These are phyloP conservation scores for Scheffersomyces parashehatae DNA, from an alignment of 1,139 yeast genomes.

Conservation along the genomic window DNA sequence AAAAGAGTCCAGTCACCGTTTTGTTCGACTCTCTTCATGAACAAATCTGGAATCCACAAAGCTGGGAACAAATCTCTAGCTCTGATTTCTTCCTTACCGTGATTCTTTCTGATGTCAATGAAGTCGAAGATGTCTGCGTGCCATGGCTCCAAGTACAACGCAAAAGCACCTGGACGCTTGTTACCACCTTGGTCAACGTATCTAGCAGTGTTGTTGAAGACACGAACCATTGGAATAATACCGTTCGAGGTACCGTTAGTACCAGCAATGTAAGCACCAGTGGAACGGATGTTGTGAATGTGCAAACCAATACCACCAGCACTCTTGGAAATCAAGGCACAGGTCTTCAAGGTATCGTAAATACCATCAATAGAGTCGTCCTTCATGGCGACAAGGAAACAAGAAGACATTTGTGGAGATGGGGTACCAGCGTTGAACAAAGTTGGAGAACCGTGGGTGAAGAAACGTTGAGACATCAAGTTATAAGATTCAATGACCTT, in stretches of 20 bases:
- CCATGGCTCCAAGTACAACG: conserved; percentile 89
- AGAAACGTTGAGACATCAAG: conserved; percentile 79
- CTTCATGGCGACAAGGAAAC: conserved; percentile 85
- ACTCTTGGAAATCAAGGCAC: conserved; percentile 84
- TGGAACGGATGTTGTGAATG: conserved; percentile 78
- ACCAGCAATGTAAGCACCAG: conserved; percentile 86
- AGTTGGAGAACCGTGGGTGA: conserved; percentile 90
- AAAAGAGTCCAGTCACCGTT: conserved; percentile 82
- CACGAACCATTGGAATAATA: conserved; percentile 86
- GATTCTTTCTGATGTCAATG: conserved; percentile 82
- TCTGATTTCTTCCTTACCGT: conserved; percentile 87
- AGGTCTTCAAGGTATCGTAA: conserved; percentile 79
- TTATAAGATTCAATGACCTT: conserved; percentile 78
- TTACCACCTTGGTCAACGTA: conserved; percentile 95
- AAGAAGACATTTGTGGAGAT: conserved; percentile 82
- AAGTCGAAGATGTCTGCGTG: conserved; percentile 85
- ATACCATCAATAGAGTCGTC: conserved; percentile 92
- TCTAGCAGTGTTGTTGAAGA: conserved; percentile 87
- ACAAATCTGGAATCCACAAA: conserved; percentile 88
- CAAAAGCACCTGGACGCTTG: conserved; percentile 93
- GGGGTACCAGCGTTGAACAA: conserved; percentile 90
- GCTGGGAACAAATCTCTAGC: conserved; percentile 90
- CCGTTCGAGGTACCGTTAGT: conserved; percentile 91
- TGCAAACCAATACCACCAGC: conserved; percentile 93
- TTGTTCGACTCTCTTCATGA: conserved; percentile 83